Conservation (phyloP, 495 filamentous ascomycete species). For the Viridothelium virens region DNA sequence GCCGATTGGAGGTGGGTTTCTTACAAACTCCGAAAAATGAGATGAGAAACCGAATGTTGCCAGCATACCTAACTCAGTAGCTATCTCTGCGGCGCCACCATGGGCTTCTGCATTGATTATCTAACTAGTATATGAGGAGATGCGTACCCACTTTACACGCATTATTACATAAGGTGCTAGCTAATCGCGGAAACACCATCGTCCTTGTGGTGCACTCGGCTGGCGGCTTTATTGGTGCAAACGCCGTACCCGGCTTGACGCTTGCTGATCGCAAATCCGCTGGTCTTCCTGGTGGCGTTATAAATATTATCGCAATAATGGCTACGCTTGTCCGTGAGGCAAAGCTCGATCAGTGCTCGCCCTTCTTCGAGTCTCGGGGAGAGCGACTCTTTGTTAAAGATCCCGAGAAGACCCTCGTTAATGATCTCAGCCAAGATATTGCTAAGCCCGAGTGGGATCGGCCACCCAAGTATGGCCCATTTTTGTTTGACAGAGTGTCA, state of each 20-base stretch:
- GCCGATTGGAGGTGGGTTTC: too few species aligned
- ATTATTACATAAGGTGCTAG: background rate
- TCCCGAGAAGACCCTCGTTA: background rate
- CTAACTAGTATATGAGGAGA: too few species aligned
- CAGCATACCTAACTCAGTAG: too few species aligned
- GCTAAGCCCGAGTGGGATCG: slow-evolving; percentile 1
- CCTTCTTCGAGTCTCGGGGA: background rate
- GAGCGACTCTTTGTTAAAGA: background rate
- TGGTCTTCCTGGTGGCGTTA: slow-evolving; percentile 9
- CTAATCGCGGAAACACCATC: slow-evolving; percentile 1
- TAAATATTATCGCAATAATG: background rate
- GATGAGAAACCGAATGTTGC: too few species aligned
- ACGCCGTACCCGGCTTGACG: background rate
- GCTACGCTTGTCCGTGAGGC: background rate
- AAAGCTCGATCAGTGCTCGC: background rate
- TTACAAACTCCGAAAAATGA: too few species aligned
- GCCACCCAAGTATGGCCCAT: background rate
- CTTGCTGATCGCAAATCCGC: slow-evolving; percentile 2
- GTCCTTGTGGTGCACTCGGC: slow-evolving; percentile 5
- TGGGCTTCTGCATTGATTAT: too few species aligned
- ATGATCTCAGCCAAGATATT: background rate
- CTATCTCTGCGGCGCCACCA: too few species aligned
- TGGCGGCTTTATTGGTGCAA: slow-evolving; percentile 3
- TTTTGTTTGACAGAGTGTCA: background rate
- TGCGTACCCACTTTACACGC: too few species aligned